Evolutionary conservation across 495 filamentous ascomycete genomes (phyloP).

Genomic region (Astrothelium macrocarpum): DNA sequence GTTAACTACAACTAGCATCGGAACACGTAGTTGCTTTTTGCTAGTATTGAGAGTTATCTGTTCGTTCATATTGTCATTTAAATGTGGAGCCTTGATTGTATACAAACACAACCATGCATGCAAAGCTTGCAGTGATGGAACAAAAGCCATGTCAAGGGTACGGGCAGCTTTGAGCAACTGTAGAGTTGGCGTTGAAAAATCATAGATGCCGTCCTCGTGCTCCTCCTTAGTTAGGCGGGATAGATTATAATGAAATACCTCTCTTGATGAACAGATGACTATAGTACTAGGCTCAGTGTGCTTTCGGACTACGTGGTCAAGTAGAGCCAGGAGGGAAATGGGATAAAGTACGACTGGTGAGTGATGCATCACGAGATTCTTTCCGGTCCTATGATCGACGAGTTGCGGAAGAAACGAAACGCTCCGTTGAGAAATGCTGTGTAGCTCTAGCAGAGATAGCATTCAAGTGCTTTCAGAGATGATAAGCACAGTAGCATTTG

Average conservation of each 20-base stretch:
- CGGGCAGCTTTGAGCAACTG: slow-evolving; percentile 57
- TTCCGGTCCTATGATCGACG: neutral
- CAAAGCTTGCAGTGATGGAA: slow-evolving; percentile 63
- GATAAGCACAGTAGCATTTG: too few species aligned
- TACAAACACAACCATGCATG: slow-evolving; percentile 62
- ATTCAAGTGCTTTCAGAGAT: too few species aligned
- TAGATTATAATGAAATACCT: slow-evolving; percentile 51
- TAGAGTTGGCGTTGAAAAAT: slow-evolving; percentile 53
- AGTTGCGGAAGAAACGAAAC: neutral
- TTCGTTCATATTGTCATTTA: neutral
- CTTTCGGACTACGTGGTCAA: slow-evolving; percentile 51
- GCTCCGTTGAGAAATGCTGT: neutral
- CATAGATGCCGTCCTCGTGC: slow-evolving; percentile 11
- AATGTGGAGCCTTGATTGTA: slow-evolving; percentile 24
- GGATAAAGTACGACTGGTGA: slow-evolving; percentile 41
- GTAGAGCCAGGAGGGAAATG: slow-evolving; percentile 47
- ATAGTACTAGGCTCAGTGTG: slow-evolving; percentile 49
- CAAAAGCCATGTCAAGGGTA: slow-evolving; percentile 58
- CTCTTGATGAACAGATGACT: slow-evolving; percentile 58
- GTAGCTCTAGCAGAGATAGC: too few species aligned
- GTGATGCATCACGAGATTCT: slow-evolving; percentile 17
- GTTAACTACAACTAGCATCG: slow-evolving; percentile 54
- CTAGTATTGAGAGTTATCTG: slow-evolving; percentile 6
- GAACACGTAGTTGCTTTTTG: neutral
- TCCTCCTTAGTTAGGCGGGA: neutral